Conservation (phyloP, 2,329 filamentous ascomycete genomes). For the Lomentospora prolificans region DNA sequence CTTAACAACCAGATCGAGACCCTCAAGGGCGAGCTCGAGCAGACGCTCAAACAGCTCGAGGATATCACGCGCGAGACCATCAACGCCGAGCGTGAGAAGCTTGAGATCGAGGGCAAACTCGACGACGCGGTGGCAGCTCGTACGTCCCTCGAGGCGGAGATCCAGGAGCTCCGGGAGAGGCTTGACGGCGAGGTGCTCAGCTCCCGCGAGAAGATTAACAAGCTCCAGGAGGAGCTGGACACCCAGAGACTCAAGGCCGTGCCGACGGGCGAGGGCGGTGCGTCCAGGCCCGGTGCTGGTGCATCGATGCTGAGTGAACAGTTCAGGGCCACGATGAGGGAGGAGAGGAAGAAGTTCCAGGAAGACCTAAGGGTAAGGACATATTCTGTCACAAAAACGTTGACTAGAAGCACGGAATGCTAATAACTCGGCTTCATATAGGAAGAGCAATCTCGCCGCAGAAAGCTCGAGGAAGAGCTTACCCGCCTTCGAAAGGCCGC, state of each 20-base stretch:
- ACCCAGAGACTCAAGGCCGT: conserved; percentile 35
- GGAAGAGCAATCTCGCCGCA: conserved; percentile 38
- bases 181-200: conserved; percentile 32
- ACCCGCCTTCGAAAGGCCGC: conserved; percentile 30
- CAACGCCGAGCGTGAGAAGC: conserved; percentile 38
- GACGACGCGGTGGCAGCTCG: conserved; percentile 28
- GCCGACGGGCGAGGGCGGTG: conserved; percentile 21
- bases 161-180: conserved; percentile 23
- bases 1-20: conserved; percentile 37
- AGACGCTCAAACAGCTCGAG: conserved; percentile 42
- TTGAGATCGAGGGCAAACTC: conserved; percentile 31
- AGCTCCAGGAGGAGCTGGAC: conserved; percentile 43
- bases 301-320: conserved; percentile 46
- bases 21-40: conserved; percentile 39
- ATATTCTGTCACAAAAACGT: background rate
- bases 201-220: conserved; percentile 24
- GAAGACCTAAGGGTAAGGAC: conserved; percentile 41
- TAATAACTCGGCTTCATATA: conserved; percentile 17
- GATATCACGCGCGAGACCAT: conserved; percentile 43
- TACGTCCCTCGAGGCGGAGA: conserved; percentile 27
- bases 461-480: conserved; percentile 42
- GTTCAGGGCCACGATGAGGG: conserved; percentile 45
- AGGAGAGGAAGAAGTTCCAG: conserved; percentile 47
- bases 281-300: conserved; percentile 28
- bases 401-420: too few species aligned